Percentiles rank a stretch among this genome's conserved stretches.
Conservation (phyloP, 106 monocot species). For the Vanilla planifolia region DNA sequence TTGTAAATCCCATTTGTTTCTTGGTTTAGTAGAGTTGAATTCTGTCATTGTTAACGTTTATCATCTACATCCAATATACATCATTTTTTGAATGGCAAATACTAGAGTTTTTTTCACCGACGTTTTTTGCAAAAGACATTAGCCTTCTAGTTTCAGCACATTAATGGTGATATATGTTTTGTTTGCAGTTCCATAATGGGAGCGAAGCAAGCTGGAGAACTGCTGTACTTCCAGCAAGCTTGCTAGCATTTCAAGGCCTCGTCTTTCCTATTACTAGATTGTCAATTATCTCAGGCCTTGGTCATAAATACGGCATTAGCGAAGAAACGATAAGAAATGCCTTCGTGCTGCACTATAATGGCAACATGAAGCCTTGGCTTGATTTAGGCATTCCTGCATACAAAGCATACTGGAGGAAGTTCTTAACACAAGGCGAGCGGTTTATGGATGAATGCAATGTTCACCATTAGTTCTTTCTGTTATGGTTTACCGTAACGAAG, state of each 20-base stretch:
- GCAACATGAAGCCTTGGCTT: slow-evolving; percentile 87
- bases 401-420: slow-evolving; percentile 57
- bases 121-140: no score
- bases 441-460: slow-evolving; percentile 79
- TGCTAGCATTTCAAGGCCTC: slow-evolving; percentile 41
- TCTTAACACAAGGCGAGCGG: slow-evolving; percentile 24
- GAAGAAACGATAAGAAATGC: slow-evolving; percentile 22
- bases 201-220: slow-evolving; percentile 33
- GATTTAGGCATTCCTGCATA: slow-evolving; percentile 58
- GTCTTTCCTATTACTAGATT: slow-evolving; percentile 29
- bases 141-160: no score
- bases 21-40: no score
- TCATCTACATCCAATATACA: no score
- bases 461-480: slow-evolving; percentile 21
- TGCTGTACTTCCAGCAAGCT: slow-evolving; percentile 39
- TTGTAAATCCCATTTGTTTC: no score
- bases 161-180: no score
- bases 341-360: slow-evolving; percentile 52
- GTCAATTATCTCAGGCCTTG: slow-evolving; percentile 50
- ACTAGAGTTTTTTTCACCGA: no score
- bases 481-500: background rate
- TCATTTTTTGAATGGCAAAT: no score
- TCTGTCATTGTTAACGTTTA: no score
- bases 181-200: slow-evolving; percentile 25
- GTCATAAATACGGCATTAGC: slow-evolving; percentile 38